Percentiles rank a stretch among this genome's conserved stretches.
These are phyloP conservation scores for Thelonectria olida DNA, from an alignment of 2,329 filamentous ascomycete species.

Conservation along the genomic window DNA sequence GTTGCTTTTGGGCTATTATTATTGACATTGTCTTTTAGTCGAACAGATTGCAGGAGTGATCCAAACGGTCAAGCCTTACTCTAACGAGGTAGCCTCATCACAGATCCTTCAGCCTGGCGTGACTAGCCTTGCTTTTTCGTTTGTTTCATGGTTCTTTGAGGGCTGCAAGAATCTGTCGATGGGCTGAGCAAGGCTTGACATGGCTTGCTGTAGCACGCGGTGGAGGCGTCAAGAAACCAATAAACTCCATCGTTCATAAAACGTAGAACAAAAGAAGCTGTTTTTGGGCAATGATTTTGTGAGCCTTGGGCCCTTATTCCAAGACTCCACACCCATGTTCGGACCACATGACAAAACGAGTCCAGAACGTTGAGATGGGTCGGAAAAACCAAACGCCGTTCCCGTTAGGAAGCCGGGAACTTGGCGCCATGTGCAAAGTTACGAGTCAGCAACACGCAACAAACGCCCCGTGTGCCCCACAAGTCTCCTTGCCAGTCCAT, in stretches of 20 bases:
- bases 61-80: constrained; percentile 22
- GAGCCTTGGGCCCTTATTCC: constrained; percentile 4
- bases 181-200: constrained; percentile 1
- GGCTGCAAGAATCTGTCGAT: background rate
- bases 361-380: constrained; percentile 3
- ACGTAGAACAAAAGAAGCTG: background rate
- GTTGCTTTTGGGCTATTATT: background rate
- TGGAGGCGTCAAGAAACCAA: constrained; percentile 14
- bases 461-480: background rate
- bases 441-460: constrained; percentile 15
- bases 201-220: constrained; percentile 6
- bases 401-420: constrained; percentile 14
- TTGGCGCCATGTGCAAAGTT: constrained; percentile 1
- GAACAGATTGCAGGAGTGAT: constrained; percentile 20
- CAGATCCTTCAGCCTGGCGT: constrained; percentile 30
- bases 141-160: constrained; percentile 15
- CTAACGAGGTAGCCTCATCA: constrained; percentile 25
- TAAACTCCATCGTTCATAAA: background rate
- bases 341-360: constrained; percentile 2
- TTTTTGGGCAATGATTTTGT: background rate
- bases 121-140: constrained; percentile 29
- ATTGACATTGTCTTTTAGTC: background rate
- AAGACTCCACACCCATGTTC: background rate
- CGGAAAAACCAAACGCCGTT: constrained; percentile 22
- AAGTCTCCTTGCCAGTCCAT: background rate